These are phyloP conservation scores for Boletus edulis DNA, from an alignment of 768 basidiomycete genomes.

Conservation along the genomic window DNA sequence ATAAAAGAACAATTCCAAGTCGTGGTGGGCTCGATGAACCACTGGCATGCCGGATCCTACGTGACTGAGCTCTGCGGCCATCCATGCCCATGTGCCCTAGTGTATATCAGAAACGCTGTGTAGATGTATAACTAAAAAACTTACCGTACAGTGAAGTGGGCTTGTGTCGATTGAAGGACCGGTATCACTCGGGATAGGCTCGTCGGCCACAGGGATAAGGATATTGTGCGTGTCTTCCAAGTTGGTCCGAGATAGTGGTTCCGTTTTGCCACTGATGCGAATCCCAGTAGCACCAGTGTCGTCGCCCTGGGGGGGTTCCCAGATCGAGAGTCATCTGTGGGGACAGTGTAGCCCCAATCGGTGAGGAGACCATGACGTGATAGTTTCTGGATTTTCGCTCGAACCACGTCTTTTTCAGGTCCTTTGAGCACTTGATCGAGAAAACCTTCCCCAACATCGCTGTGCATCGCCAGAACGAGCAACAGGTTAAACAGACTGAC, in stretches of 20 bases:
- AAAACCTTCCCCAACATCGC: background rate
- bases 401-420: too few relatives aligned
- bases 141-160: background rate
- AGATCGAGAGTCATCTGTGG: too few relatives aligned
- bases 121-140: background rate
- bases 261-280: too few relatives aligned
- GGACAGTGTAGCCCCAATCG: background rate
- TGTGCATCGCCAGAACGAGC: background rate
- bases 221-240: background rate
- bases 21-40: background rate
- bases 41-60: background rate
- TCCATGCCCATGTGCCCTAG: background rate
- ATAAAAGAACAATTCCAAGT: constrained; percentile 13
- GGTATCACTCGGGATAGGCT: background rate
- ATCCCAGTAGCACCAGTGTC: too few relatives aligned
- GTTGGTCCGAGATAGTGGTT: too few relatives aligned
- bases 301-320: too few relatives aligned
- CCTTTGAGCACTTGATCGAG: too few relatives aligned
- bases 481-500: background rate
- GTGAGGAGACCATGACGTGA: background rate
- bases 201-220: background rate
- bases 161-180: background rate
- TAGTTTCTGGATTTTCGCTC: too few relatives aligned
- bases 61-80: background rate
- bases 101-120: background rate